Conservation (phyloP, 768 basidiomycete genomes). For the Zangia roseola region DNA sequence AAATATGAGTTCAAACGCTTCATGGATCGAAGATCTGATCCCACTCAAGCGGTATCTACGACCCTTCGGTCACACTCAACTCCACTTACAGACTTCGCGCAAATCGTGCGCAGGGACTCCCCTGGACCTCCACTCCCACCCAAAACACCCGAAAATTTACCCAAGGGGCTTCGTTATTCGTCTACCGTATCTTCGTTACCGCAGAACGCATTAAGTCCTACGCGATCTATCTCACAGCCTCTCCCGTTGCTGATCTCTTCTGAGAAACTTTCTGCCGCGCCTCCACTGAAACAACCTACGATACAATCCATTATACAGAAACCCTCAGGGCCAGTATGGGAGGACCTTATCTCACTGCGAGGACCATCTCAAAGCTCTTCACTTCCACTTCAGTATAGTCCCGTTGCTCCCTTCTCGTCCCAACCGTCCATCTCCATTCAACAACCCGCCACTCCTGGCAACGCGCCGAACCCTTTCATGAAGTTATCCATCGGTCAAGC, state of each 20-base stretch:
- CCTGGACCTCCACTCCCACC: constrained; percentile 28
- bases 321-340: constrained; percentile 48
- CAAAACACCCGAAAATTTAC: constrained; percentile 26
- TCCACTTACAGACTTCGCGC: constrained; percentile 8
- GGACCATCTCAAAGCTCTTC: constrained; percentile 36
- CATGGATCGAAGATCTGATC: constrained; percentile 43
- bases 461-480: constrained; percentile 20
- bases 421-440: constrained; percentile 14
- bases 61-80: constrained; percentile 15
- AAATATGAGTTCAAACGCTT: constrained; percentile 82
- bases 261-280: constrained; percentile 14
- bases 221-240: constrained; percentile 38
- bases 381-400: constrained; percentile 45
- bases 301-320: constrained; percentile 16
- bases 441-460: constrained; percentile 5
- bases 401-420: constrained; percentile 5
- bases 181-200: constrained; percentile 10
- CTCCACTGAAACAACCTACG: constrained; percentile 5
- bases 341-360: constrained; percentile 53
- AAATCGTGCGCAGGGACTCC: constrained; percentile 17
- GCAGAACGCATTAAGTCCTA: constrained; percentile 16
- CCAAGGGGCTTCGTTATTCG: constrained; percentile 16
- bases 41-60: constrained; percentile 30
- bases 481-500: constrained; percentile 12
- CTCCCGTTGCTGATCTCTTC: constrained; percentile 12